Evolutionary conservation across 1,284 basidiomycete species (phyloP), one percentile per base, ranked within the genome.

Genomic region (Pseudozyma pruni): DNA sequence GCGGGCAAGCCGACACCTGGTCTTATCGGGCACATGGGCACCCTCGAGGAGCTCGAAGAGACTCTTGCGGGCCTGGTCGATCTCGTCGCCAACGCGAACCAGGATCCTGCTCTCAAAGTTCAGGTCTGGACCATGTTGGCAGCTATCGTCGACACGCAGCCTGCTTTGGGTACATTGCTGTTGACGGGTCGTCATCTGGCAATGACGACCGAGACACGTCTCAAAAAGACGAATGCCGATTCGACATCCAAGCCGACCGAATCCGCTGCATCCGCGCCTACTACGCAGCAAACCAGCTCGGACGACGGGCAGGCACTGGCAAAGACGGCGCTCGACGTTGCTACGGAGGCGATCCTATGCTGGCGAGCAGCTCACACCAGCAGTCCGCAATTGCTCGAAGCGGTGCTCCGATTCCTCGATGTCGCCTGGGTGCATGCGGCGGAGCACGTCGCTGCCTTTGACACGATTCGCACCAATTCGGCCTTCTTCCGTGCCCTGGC

Each of bases 61-160:
- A 58, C 74, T 1, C 43, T 83, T 16, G 42, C 51, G 4, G 57
- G 56, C 2, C 59, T 81, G 4, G 43, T 81, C 19, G 58, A 72
- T 6, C 62, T 82, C 0, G 78, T 75, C 1, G 68, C 52, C 27
- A 79, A 79, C 29, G 88, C 90, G 1, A 79, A 89, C 8, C 88
- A 89, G 58, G 88, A 90, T 0, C 86, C 88, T 53, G 85, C 85
- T 2, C 86, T 92, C 6, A 85, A 93, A 19, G 87, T 88, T 56
- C 86, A 88, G 0, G 87, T 91, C 1, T 96, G 94, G 93, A 87
- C 87, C 58, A 90, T 96, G 74, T 88, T 95, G 23, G 86, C 90
- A 0, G 86, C 91, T 13, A 89, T 92, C 3, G 88, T 94, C 19
- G 89, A 92, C 66, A 90, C 89, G 54, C 93, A 95, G 77, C 93